phyloP scores from a whole-genome alignment of 1,284 basidiomycete species.

The Moniliella sp. region DNA sequence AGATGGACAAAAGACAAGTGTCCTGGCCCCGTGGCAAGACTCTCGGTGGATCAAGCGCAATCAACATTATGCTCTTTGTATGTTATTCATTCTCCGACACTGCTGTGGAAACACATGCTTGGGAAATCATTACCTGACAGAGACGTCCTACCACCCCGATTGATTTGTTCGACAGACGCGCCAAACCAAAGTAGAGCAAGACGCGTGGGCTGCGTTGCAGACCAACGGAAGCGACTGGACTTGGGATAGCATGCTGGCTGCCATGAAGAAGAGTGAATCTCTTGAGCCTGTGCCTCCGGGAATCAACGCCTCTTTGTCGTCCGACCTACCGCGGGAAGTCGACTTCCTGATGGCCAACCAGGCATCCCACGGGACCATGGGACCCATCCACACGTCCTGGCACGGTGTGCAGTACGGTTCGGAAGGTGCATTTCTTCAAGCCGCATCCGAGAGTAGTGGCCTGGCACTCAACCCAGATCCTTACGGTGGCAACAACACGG shows the following conservation, averaged over 20 bases:
- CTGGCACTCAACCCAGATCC: conserved; percentile 15
- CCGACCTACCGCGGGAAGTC: conserved; percentile 4
- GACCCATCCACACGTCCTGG: conserved; percentile 15
- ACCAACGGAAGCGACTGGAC: conserved; percentile 9
- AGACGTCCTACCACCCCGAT: neutral
- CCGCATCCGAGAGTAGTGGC: no score
- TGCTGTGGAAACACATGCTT: neutral
- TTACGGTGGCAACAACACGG: conserved; percentile 12
- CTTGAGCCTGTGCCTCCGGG: no score
- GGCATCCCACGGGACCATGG: conserved; percentile 9
- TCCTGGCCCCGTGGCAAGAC: conserved; percentile 15
- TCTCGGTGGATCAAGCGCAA: conserved; percentile 7
- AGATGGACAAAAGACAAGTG: conserved; percentile 9
- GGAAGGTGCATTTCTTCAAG: no score
- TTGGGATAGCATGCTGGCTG: conserved; percentile 9
- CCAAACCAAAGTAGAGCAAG: conserved; percentile 11
- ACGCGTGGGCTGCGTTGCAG: conserved; percentile 12
- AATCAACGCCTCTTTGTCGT: no score
- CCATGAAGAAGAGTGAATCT: conserved; percentile 19
- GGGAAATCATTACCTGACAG: no score
- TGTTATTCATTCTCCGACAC: neutral
- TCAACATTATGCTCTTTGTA: neutral
- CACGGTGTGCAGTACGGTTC: conserved; percentile 12
- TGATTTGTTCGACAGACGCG: neutral
- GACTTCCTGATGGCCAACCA: conserved; percentile 7